These are phyloP conservation scores for Fusarium dlaminii DNA, from an alignment of 2,329 filamentous ascomycete species.

Conservation along the genomic window DNA sequence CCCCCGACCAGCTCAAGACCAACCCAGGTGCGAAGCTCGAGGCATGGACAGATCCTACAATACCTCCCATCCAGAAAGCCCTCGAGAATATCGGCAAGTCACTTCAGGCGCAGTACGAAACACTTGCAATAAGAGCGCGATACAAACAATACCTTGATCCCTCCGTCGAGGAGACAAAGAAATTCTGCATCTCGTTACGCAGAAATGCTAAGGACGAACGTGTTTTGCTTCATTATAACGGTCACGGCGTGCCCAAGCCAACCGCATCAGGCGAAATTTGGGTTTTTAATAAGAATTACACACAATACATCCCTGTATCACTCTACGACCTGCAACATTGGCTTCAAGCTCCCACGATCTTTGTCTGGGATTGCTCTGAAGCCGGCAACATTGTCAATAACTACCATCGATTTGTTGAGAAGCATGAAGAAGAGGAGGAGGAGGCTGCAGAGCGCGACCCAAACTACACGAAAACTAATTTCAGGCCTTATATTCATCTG, in stretches of 20 bases:
- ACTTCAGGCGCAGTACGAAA: slow-evolving; percentile 96
- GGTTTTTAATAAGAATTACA: slow-evolving; percentile 99
- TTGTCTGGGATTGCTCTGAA: slow-evolving; percentile 97
- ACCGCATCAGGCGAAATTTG: slow-evolving; percentile 97
- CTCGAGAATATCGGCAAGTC: slow-evolving; percentile 96
- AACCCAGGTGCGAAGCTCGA: slow-evolving; percentile 92
- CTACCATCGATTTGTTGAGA: slow-evolving; percentile 93
- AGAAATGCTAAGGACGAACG: slow-evolving; percentile 95
- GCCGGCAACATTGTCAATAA: slow-evolving; percentile 95
- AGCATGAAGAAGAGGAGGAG: slow-evolving; percentile 89
- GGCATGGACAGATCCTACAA: slow-evolving; percentile 94
- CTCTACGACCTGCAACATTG: slow-evolving; percentile 95
- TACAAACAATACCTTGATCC: slow-evolving; percentile 98
- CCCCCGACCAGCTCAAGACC: slow-evolving; percentile 95
- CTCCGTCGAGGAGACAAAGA: slow-evolving; percentile 96
- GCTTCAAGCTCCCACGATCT: slow-evolving; percentile 94
- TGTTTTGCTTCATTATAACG: slow-evolving; percentile 98
- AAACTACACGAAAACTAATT: slow-evolving; percentile 81
- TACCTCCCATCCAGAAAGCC: slow-evolving; percentile 81
- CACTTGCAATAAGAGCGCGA: slow-evolving; percentile 90
- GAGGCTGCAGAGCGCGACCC: slow-evolving; percentile 81
- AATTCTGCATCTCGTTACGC: slow-evolving; percentile 89
- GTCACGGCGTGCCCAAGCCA: slow-evolving; percentile 94
- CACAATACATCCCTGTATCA: slow-evolving; percentile 97
- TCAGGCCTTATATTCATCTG: slow-evolving; percentile 80